Evolutionary conservation across 1,284 basidiomycete species (phyloP).

Genomic region (Papiliotrema fonsecae): DNA sequence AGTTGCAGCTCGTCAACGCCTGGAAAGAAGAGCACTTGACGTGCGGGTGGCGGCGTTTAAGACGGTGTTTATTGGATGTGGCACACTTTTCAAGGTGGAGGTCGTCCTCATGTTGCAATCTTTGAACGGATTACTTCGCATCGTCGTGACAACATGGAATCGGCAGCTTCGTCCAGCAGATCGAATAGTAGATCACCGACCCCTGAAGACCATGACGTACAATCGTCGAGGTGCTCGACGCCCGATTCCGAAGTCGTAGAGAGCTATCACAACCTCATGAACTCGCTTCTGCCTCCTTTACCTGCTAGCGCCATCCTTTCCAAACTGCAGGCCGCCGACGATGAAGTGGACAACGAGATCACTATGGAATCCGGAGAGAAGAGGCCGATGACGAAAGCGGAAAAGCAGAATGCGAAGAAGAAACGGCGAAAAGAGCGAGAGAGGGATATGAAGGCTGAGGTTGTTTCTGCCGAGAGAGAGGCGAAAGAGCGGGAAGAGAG

Average conservation of each 20-base stretch:
- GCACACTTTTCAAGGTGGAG: slow-evolving; percentile 4
- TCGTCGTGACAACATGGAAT: no score
- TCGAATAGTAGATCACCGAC: no score
- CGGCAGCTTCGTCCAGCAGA: no score
- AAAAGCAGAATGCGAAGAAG: slow-evolving; percentile 46
- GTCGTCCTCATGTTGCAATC: neutral
- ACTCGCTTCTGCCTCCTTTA: slow-evolving; percentile 9
- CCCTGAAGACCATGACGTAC: no score
- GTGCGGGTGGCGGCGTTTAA: neutral
- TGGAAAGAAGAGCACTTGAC: neutral
- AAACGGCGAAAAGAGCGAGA: slow-evolving; percentile 40
- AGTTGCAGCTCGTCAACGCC: neutral
- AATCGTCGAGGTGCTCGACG: slow-evolving; percentile 5
- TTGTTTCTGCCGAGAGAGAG: slow-evolving; percentile 8
- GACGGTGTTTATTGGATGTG: slow-evolving; percentile 11
- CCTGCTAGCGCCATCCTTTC: neutral
- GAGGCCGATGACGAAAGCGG: slow-evolving; percentile 38
- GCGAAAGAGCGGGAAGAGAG: neutral
- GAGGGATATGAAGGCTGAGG: slow-evolving; percentile 13
- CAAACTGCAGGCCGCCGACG: neutral
- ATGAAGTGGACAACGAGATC: neutral
- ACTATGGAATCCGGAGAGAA: slow-evolving; percentile 9
- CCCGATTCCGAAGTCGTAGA: slow-evolving; percentile 18
- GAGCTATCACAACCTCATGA: slow-evolving; percentile 23
- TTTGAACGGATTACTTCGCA: no score